Percentiles rank a stretch among this genome's conserved stretches.
Evolutionary conservation across 257 asterid genomes (phyloP).

Genomic region (Echites panduratus): DNA sequence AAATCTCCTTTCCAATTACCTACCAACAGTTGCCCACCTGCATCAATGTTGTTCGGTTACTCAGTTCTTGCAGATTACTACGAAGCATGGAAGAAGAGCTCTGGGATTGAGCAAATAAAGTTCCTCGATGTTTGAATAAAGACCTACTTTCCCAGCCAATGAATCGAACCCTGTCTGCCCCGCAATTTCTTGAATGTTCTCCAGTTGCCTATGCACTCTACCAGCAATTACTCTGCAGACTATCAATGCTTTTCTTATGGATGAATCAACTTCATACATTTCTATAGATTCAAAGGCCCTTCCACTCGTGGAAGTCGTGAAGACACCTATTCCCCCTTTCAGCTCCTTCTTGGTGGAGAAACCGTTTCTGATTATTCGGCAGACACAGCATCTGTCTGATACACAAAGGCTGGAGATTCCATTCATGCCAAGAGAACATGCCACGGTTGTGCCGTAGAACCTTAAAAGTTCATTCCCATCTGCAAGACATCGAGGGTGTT

Average conservation of each 20-base stretch:
- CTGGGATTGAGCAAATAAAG: constrained; percentile 79
- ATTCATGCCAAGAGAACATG: constrained; percentile 68
- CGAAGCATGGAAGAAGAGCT: constrained; percentile 91
- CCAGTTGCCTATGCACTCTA: constrained; percentile 83
- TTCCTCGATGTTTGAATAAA: constrained; percentile 85
- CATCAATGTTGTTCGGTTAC: background rate
- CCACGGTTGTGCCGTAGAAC: constrained; percentile 62
- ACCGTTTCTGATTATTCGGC: constrained; percentile 62
- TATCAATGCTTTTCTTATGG: constrained; percentile 52
- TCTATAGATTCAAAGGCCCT: constrained; percentile 68
- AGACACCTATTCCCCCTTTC: constrained; percentile 61
- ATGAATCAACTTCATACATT: constrained; percentile 24
- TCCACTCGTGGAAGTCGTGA: constrained; percentile 80
- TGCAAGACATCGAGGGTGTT: constrained; percentile 86
- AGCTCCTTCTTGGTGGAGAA: constrained; percentile 56
- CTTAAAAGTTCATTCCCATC: constrained; percentile 85
- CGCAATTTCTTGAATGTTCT: constrained; percentile 59
- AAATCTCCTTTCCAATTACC: background rate
- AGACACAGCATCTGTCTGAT: constrained; percentile 66
- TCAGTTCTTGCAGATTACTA: constrained; percentile 68
- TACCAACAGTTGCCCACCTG: too few relatives aligned
- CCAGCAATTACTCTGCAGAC: constrained; percentile 94
- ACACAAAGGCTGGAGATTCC: constrained; percentile 65
- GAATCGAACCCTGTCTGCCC: constrained; percentile 79
- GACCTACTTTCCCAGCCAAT: constrained; percentile 86